Evolutionary conservation across 768 basidiomycete species (phyloP).

Genomic region (Lactarius quietus): DNA sequence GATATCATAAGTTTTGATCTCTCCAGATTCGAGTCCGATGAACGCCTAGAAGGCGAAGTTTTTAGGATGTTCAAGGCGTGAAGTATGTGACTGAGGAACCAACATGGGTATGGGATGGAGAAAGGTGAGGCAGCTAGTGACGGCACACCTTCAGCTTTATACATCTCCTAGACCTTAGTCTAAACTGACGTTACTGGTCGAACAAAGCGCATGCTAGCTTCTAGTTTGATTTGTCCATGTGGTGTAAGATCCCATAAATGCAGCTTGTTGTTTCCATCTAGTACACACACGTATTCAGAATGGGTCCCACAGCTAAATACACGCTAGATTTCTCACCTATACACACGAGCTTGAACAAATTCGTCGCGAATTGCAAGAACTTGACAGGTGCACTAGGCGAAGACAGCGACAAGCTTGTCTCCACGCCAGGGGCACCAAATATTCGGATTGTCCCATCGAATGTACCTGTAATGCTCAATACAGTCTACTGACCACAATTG

Average conservation of each 20-base stretch:
- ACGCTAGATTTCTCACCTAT: constrained; percentile 45
- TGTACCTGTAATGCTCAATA: constrained; percentile 46
- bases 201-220: constrained; percentile 48
- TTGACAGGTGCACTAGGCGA: constrained; percentile 42
- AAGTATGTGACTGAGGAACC: constrained; percentile 29
- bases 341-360: constrained; percentile 52
- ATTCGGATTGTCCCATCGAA: constrained; percentile 58
- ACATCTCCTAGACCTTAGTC: background rate
- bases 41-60: constrained; percentile 38
- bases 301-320: background rate
- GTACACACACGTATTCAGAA: background rate
- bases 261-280: constrained; percentile 52
- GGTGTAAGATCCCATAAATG: constrained; percentile 59
- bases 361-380: constrained; percentile 58
- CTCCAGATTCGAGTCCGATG: constrained; percentile 50
- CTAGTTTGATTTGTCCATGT: constrained; percentile 50
- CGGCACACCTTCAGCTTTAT: constrained; percentile 11
- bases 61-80: background rate
- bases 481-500: background rate
- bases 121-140: constrained; percentile 51
- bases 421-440: constrained; percentile 66
- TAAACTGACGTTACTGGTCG: constrained; percentile 37
- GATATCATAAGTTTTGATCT: constrained; percentile 75
- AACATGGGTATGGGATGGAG: constrained; percentile 73
- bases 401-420: constrained; percentile 46